phyloP scores from a whole-genome alignment of 208 protist species.

The Naegleria lovaniensis region DNA sequence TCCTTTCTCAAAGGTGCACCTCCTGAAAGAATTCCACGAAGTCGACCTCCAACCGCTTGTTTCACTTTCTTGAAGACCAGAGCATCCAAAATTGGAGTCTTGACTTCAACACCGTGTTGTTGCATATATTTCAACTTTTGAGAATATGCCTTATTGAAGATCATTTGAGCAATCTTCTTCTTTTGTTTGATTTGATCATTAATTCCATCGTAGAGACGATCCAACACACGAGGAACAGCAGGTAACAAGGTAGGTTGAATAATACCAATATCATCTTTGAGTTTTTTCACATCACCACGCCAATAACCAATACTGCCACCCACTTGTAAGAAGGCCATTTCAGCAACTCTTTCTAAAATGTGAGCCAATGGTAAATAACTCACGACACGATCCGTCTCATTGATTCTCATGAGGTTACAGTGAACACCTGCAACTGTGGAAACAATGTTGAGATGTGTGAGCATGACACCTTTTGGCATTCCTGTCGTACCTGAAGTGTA shows the following conservation, averaged over 20 bases:
- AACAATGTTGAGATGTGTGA: constrained; percentile 21
- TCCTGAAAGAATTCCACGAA: constrained; percentile 29
- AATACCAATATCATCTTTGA: constrained; percentile 8
- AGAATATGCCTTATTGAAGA: constrained; percentile 7
- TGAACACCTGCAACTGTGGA: background rate
- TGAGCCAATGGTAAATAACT: constrained; percentile 32
- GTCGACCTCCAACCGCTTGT: constrained; percentile 23
- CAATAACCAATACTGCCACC: constrained; percentile 11
- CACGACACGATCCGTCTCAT: constrained; percentile 10
- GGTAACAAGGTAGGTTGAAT: constrained; percentile 25
- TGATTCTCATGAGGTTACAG: background rate
- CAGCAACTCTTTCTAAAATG: constrained; percentile 25
- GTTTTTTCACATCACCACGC: background rate
- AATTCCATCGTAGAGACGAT: constrained; percentile 28
- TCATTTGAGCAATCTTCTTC: background rate
- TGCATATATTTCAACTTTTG: background rate
- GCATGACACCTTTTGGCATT: constrained; percentile 24
- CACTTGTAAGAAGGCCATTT: constrained; percentile 10
- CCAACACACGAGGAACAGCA: constrained; percentile 30
- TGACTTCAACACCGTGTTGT: background rate
- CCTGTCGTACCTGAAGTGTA: constrained; percentile 17
- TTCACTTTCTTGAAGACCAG: constrained; percentile 37
- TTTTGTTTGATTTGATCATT: constrained; percentile 26
- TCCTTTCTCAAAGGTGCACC: constrained; percentile 35
- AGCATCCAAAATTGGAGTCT: constrained; percentile 36